phyloP scores from a whole-genome alignment of 768 basidiomycete species.

The Cystobasidium onofrii region DNA sequence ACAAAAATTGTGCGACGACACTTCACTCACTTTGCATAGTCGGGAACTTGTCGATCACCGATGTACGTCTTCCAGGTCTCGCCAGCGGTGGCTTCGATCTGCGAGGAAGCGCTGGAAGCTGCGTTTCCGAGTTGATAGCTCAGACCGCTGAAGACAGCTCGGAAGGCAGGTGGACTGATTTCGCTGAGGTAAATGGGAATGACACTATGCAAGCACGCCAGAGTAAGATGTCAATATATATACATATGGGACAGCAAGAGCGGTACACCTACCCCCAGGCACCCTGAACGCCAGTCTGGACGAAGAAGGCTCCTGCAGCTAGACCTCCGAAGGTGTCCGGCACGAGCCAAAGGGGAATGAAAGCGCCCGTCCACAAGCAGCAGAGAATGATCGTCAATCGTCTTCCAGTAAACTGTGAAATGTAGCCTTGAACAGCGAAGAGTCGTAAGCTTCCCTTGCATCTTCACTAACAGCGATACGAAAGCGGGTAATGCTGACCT shows the following conservation, averaged over 20 bases:
- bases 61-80: conserved; percentile 54
- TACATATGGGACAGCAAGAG: background rate
- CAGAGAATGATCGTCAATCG: conserved; percentile 69
- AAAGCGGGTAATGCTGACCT: conserved; percentile 20
- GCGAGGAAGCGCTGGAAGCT: conserved; percentile 59
- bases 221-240: background rate
- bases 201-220: background rate
- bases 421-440: conserved; percentile 5
- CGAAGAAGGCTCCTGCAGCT: conserved; percentile 76
- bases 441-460: background rate
- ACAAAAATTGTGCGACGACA: background rate
- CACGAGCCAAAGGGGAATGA: conserved; percentile 65
- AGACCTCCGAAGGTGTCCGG: conserved; percentile 62
- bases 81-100: conserved; percentile 70
- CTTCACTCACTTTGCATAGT: conserved; percentile 30
- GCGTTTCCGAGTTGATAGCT: conserved; percentile 77
- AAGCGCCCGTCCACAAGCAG: conserved; percentile 52
- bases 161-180: conserved; percentile 77
- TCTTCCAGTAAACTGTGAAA: conserved; percentile 69
- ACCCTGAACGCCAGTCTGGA: conserved; percentile 51
- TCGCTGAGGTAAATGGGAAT: conserved; percentile 74
- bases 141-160: conserved; percentile 77
- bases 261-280: conserved; percentile 11
- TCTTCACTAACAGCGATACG: too few species aligned
- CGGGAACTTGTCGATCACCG: conserved; percentile 39